Percentiles rank a stretch among this genome's conserved stretches.
Conservation (phyloP, 2,329 filamentous ascomycete species). For the Ophiocordyceps sinensis region DNA sequence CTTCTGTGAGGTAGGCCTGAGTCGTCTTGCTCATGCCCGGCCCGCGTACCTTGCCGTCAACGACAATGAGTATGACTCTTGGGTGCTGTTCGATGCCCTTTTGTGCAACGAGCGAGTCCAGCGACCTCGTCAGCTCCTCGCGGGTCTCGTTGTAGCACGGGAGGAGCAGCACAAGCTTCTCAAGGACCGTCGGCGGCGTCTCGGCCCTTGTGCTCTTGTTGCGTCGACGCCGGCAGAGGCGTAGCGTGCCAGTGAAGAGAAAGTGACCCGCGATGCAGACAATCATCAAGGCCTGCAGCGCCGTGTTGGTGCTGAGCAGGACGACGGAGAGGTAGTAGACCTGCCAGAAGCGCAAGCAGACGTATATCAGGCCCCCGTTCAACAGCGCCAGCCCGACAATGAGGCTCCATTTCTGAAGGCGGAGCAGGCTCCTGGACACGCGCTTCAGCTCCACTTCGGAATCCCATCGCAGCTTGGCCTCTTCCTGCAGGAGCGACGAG, state of each 20-base stretch:
- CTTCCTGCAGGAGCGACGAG: constrained; percentile 21
- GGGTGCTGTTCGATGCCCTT: constrained; percentile 25
- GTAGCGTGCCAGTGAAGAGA: constrained; percentile 15
- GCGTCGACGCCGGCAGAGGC: constrained; percentile 15
- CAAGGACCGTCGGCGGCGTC: constrained; percentile 20
- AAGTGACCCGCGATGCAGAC: constrained; percentile 19
- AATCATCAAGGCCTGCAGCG: constrained; percentile 27
- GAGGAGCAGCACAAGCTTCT: constrained; percentile 29
- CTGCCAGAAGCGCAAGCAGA: constrained; percentile 22
- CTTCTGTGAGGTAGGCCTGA: constrained; percentile 29
- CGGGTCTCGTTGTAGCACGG: constrained; percentile 35
- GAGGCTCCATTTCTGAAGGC: constrained; percentile 24
- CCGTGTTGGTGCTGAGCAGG: constrained; percentile 29
- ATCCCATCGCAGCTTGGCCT: constrained; percentile 24
- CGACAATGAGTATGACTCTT: constrained; percentile 30
- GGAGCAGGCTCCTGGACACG: constrained; percentile 21
- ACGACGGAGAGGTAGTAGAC: constrained; percentile 28
- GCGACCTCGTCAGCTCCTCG: constrained; percentile 26
- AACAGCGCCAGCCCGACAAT: constrained; percentile 18
- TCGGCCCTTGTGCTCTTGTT: constrained; percentile 5
- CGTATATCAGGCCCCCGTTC: constrained; percentile 21
- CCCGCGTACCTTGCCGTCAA: constrained; percentile 31
- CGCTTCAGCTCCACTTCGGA: constrained; percentile 23
- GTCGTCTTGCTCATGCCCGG: constrained; percentile 33
- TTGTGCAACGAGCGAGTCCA: constrained; percentile 30